These are phyloP conservation scores for Chlamydomonas schloesseri DNA, from an alignment of 139 green algal species.

Conservation along the genomic window DNA sequence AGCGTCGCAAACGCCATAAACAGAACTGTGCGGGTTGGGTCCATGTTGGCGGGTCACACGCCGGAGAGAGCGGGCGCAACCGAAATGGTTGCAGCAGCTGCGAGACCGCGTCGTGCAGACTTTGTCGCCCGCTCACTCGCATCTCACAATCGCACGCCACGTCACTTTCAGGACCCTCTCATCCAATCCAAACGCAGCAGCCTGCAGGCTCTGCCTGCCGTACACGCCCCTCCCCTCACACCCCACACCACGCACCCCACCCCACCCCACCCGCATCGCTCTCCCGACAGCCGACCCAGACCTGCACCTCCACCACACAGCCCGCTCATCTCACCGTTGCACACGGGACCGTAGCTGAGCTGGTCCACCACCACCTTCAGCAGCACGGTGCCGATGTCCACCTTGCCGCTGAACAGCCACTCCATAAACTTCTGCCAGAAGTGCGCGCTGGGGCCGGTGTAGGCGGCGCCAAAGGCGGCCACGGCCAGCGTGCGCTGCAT, in stretches of 20 bases:
- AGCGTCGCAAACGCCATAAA: slow-evolving; percentile 59
- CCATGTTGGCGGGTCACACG: too few relatives aligned
- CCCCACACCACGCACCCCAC: too few relatives aligned
- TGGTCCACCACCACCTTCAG: slow-evolving; percentile 82
- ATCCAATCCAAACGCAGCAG: too few relatives aligned
- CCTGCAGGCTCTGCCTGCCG: too few relatives aligned
- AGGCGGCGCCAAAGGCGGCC: slow-evolving; percentile 73
- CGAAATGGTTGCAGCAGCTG: too few relatives aligned
- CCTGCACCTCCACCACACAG: not conserved
- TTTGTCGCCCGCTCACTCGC: too few relatives aligned
- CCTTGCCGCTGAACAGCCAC: slow-evolving; percentile 62
- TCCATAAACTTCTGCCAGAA: slow-evolving; percentile 75
- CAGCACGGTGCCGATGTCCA: slow-evolving; percentile 61
- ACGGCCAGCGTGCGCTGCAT: slow-evolving; percentile 56
- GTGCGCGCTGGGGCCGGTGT: slow-evolving; percentile 65
- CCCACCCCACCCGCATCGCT: too few relatives aligned
- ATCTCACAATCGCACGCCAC: too few relatives aligned
- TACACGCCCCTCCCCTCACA: too few relatives aligned
- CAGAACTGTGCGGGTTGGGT: slow-evolving; percentile 25
- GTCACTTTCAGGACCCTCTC: too few relatives aligned
- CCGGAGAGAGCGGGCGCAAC: too few relatives aligned
- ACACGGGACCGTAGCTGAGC: slow-evolving; percentile 76
- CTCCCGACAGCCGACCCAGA: not conserved
- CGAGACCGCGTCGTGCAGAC: too few relatives aligned
- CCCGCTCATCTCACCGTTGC: slow-evolving; percentile 55